Conservation (phyloP, 331 rosid species). For the Prunus yedoensis region DNA sequence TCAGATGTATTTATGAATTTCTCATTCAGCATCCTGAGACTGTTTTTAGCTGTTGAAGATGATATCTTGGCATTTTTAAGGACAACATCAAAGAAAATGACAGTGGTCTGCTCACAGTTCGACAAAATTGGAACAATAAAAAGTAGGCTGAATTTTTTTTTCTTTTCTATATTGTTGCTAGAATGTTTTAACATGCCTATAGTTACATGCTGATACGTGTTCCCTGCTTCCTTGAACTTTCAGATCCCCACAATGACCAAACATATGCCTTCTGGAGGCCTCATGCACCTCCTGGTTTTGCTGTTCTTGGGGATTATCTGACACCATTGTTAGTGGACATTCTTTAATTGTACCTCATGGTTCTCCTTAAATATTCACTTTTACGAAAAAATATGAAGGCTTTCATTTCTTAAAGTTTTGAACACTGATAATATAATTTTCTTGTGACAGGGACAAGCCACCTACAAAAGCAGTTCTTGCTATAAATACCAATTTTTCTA, state of each 20-base stretch:
- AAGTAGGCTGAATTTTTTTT: slow-evolving; percentile 38
- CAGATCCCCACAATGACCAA: slow-evolving; percentile 74
- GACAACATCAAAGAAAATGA: slow-evolving; percentile 81
- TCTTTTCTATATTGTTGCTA: slow-evolving; percentile 7
- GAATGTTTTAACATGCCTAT: slow-evolving; percentile 10
- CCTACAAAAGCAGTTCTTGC: slow-evolving; percentile 90
- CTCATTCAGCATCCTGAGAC: slow-evolving; percentile 90
- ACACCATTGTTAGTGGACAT: slow-evolving; percentile 76
- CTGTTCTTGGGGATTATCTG: slow-evolving; percentile 88
- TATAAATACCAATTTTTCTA: slow-evolving; percentile 66
- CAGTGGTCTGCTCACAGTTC: slow-evolving; percentile 80
- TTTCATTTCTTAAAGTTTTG: background rate
- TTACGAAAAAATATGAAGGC: background rate
- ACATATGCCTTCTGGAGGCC: slow-evolving; percentile 93
- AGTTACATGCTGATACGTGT: slow-evolving; percentile 18
- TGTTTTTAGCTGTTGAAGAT: slow-evolving; percentile 92
- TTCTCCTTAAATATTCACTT: slow-evolving; percentile 5
- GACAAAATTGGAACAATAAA: slow-evolving; percentile 84
- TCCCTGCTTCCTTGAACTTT: slow-evolving; percentile 30
- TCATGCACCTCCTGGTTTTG: slow-evolving; percentile 92
- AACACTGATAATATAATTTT: slow-evolving; percentile 26
- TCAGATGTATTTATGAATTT: slow-evolving; percentile 93
- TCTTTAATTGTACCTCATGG: slow-evolving; percentile 6
- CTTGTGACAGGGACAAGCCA: slow-evolving; percentile 82
- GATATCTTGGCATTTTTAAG: slow-evolving; percentile 84